Conservation (phyloP, 805 yeast species). For the Pichia heedii region DNA sequence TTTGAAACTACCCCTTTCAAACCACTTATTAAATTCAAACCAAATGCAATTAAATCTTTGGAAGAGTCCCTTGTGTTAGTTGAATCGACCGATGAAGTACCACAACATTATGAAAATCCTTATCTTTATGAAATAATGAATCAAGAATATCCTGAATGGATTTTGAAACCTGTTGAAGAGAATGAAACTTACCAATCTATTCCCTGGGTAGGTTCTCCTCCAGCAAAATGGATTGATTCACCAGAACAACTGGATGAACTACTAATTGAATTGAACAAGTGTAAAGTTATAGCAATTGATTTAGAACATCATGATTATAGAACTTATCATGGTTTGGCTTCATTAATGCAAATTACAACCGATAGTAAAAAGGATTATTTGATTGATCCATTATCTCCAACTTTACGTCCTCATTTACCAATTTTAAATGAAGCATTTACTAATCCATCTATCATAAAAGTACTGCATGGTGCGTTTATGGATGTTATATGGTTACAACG, state of each 20-base stretch:
- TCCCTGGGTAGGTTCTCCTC: slow-evolving; percentile 52
- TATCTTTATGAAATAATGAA: slow-evolving; percentile 64
- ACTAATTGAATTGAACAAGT: slow-evolving; percentile 41
- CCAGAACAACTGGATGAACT: slow-evolving; percentile 42
- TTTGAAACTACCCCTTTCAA: slow-evolving; percentile 62
- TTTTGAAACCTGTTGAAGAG: slow-evolving; percentile 33
- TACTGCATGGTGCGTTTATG: slow-evolving; percentile 94
- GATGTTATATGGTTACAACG: slow-evolving; percentile 96
- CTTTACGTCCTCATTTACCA: slow-evolving; percentile 59
- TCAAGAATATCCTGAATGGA: slow-evolving; percentile 57
- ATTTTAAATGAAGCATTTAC: slow-evolving; percentile 68
- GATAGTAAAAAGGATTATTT: slow-evolving; percentile 59
- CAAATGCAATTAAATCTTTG: slow-evolving; percentile 52
- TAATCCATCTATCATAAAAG: slow-evolving; percentile 73
- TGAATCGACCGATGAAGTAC: slow-evolving; percentile 32
- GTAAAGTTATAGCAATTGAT: slow-evolving; percentile 78
- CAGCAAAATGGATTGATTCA: slow-evolving; percentile 56
- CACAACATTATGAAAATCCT: slow-evolving; percentile 69
- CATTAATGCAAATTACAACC: slow-evolving; percentile 86
- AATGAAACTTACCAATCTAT: slow-evolving; percentile 36
- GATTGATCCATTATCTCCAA: slow-evolving; percentile 64
- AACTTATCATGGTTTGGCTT: slow-evolving; percentile 83
- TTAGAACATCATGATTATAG: slow-evolving; percentile 93
- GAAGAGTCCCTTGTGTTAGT: slow-evolving; percentile 40
- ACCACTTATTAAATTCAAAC: slow-evolving; percentile 66